These are phyloP conservation scores for Dryas octopetala DNA, from an alignment of 306 rosid genomes.

Conservation along the genomic window DNA sequence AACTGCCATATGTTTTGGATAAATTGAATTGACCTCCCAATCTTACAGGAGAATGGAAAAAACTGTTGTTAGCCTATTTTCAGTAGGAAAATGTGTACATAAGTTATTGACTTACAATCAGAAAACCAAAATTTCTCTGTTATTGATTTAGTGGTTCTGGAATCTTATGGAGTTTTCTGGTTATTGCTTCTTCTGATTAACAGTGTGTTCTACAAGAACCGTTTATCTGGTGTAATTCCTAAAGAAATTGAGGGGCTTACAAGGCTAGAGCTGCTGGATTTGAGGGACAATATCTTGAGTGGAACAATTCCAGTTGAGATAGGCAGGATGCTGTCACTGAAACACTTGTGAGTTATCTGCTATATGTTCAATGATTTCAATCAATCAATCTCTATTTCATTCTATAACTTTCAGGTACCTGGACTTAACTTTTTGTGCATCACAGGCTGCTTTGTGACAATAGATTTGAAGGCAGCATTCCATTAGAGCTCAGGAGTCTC, in stretches of 20 bases:
- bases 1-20: too few relatives aligned
- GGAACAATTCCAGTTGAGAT: slow-evolving; percentile 67
- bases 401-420: slow-evolving; percentile 20
- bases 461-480: slow-evolving; percentile 51
- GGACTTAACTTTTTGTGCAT: slow-evolving; percentile 24
- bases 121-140: too few relatives aligned
- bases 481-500: slow-evolving; percentile 45
- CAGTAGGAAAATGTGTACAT: too few relatives aligned
- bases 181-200: slow-evolving; percentile 24
- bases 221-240: slow-evolving; percentile 74
- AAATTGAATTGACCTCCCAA: background rate
- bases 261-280: slow-evolving; percentile 68
- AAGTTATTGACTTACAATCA: too few relatives aligned
- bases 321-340: slow-evolving; percentile 51
- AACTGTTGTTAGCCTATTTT: too few relatives aligned
- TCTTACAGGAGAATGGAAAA: too few relatives aligned
- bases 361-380: background rate
- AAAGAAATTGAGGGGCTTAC: slow-evolving; percentile 63
- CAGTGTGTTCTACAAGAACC: slow-evolving; percentile 71
- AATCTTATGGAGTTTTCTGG: slow-evolving; percentile 9
- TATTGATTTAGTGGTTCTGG: background rate
- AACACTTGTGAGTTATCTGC: slow-evolving; percentile 64
- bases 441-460: slow-evolving; percentile 63
- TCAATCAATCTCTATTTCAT: background rate
- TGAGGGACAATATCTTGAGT: slow-evolving; percentile 72